phyloP scores from a whole-genome alignment of 1,284 basidiomycete species.

The Irpex rosettiformis region DNA sequence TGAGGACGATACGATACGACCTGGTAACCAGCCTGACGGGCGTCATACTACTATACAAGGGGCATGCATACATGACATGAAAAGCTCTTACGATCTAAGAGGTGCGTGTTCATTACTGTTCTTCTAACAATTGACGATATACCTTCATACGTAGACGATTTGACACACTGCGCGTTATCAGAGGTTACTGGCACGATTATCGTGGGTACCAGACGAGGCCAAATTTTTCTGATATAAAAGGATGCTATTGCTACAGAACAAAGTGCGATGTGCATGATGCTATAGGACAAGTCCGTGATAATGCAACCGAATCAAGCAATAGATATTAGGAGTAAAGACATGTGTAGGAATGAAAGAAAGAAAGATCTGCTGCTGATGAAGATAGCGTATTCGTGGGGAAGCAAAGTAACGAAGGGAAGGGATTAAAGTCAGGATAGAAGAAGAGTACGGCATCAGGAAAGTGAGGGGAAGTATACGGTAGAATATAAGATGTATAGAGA shows the following conservation, averaged over 20 bases:
- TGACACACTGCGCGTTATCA: slow-evolving; percentile 43
- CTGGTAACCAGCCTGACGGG: no score
- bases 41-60: no score
- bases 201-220: slow-evolving; percentile 42
- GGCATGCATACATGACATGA: slow-evolving; percentile 34
- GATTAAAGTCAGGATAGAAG: no score
- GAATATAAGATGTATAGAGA: no score
- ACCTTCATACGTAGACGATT: slow-evolving; percentile 44
- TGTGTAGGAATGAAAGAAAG: neutral
- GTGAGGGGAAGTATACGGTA: no score
- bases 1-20: no score
- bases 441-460: no score
- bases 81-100: slow-evolving; percentile 44
- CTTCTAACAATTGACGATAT: neutral
- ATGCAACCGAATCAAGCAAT: neutral
- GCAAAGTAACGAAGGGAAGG: no score
- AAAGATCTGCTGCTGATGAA: no score
- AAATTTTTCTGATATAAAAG: slow-evolving; percentile 25
- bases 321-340: neutral
- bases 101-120: slow-evolving; percentile 28
- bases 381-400: no score
- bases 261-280: neutral
- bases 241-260: neutral
- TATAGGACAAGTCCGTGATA: neutral
- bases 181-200: slow-evolving; percentile 43